phyloP scores from a whole-genome alignment of 2,329 filamentous ascomycete genomes.

The Pyrenophora graminea region DNA sequence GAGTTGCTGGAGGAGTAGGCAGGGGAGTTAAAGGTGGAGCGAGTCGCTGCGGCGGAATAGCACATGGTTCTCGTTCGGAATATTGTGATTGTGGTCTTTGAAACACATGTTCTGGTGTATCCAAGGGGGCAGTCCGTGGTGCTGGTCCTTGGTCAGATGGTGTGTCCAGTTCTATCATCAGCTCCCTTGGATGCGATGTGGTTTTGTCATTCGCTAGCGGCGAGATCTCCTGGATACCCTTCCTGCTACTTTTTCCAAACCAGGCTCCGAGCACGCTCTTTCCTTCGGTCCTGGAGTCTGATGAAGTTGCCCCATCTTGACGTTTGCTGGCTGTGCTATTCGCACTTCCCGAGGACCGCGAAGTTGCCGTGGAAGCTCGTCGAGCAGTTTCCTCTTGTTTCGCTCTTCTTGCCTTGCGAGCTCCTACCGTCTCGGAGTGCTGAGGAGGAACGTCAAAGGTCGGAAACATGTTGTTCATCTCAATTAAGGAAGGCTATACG shows the following conservation, averaged over 20 bases:
- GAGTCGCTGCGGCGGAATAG: constrained; percentile 17
- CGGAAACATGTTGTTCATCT: constrained; percentile 28
- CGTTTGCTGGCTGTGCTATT: constrained; percentile 15
- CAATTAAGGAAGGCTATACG: constrained; percentile 3
- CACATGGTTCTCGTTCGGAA: constrained; percentile 7
- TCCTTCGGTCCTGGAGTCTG: constrained; percentile 15
- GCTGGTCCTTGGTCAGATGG: constrained; percentile 14
- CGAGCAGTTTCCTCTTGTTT: constrained; percentile 25
- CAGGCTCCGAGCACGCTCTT: constrained; percentile 21
- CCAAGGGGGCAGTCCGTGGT: constrained; percentile 19
- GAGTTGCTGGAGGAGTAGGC: constrained; percentile 24
- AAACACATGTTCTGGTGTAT: constrained; percentile 2
- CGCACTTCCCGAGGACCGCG: constrained; percentile 29
- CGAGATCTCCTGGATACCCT: constrained; percentile 32
- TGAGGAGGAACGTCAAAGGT: constrained; percentile 33
- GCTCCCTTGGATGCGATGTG: not conserved
- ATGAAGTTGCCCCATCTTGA: constrained; percentile 4
- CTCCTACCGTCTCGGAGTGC: constrained; percentile 33
- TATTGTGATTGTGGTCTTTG: constrained; percentile 6
- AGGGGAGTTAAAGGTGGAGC: constrained; percentile 15
- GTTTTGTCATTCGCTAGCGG: constrained; percentile 20
- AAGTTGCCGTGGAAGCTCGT: constrained; percentile 26
- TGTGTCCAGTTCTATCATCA: constrained; percentile 2
- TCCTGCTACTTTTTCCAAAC: constrained; percentile 28
- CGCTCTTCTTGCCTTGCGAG: constrained; percentile 28